phyloP scores from a whole-genome alignment of 345 rosid genomes.

The Dipteronia dyeriana region DNA sequence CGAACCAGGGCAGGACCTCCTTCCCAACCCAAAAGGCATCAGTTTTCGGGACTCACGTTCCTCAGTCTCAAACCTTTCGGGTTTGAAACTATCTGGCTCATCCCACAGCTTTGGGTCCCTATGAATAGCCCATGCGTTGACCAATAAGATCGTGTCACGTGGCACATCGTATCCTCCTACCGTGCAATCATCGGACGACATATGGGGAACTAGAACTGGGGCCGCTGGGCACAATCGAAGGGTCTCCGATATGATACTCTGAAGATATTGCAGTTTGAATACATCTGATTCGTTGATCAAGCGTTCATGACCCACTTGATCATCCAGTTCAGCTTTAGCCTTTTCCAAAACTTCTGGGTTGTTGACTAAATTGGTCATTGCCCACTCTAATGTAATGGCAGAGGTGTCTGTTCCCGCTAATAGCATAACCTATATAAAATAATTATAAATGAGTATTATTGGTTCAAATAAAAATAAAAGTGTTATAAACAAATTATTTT shows the following conservation, averaged over 20 bases:
- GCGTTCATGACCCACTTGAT: conserved; percentile 33
- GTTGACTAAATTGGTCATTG: conserved; percentile 47
- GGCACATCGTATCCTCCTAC: conserved; percentile 50
- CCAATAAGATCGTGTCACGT: conserved; percentile 39
- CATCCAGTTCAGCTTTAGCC: conserved; percentile 36
- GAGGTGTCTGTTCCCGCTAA: conserved; percentile 54
- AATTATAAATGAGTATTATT: too few species aligned
- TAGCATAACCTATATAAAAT: conserved; percentile 29
- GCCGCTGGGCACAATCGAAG: conserved; percentile 45
- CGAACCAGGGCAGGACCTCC: conserved; percentile 52
- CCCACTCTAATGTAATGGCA: conserved; percentile 60
- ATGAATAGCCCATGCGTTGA: conserved; percentile 58
- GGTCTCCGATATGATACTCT: conserved; percentile 39
- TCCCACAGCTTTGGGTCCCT: conserved; percentile 51
- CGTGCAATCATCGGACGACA: conserved; percentile 38
- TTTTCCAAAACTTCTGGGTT: conserved; percentile 34
- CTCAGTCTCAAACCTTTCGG: conserved; percentile 44
- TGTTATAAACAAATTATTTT: too few species aligned
- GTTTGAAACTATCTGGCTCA: conserved; percentile 41
- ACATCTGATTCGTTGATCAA: conserved; percentile 45
- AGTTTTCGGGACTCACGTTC: conserved; percentile 20
- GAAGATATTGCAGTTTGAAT: conserved; percentile 38
- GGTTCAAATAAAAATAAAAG: too few species aligned
- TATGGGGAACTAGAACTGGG: conserved; percentile 51
- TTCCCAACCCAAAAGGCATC: conserved; percentile 47